Evolutionary conservation across 805 yeast species (phyloP), one percentile per base, ranked within the genome.

Genomic region (Debaryomyces hansenii): DNA sequence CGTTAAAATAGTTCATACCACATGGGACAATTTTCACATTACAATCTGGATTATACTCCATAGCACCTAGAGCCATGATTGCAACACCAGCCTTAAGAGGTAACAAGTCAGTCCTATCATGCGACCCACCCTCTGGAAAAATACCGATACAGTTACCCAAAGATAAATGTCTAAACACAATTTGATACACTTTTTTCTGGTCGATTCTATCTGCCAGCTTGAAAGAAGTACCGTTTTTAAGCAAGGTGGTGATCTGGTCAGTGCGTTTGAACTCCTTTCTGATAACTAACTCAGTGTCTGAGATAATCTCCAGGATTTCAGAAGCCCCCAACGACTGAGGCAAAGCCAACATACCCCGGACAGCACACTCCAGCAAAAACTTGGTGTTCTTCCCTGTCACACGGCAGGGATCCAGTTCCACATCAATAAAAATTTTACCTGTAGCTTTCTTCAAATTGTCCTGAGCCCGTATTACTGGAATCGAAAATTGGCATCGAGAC

Each of bases 81-180:
- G 97, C 97, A 7, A 94, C 97, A 51, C 99, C 99, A 1, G 98
- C 97, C 62, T 94, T 92, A 55, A 92, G 72, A 0, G 99, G 99
- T 42, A 92, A 75, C 55, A 92, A 68, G 52, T 90, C 95, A 0
- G 98, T 84, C 54, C 99, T 77, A 64, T 92, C 99, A 60, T 92
- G 99, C 10, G 97, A 90, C 1, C 99, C 99, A 48, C 99, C 99
- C 72, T 94, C 99, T 7, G 99, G 97, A 70, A 90, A 94, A 38
- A 94, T 88, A 9, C 98, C 98, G 31, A 94, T 69, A 51, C 95
- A 88, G 46, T 87, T 82, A 36, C 94, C 90, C 48, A 81, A 77
- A 15, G 88, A 78, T 51, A 94, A 75, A 63, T 90, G 96, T 41
- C 84, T 81, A 63, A 91, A 94, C 2, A 94, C 98, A 52, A 79